These are phyloP conservation scores for Tetrahymena borealis DNA, from an alignment of 73 alveolate species.

Conservation along the genomic window DNA sequence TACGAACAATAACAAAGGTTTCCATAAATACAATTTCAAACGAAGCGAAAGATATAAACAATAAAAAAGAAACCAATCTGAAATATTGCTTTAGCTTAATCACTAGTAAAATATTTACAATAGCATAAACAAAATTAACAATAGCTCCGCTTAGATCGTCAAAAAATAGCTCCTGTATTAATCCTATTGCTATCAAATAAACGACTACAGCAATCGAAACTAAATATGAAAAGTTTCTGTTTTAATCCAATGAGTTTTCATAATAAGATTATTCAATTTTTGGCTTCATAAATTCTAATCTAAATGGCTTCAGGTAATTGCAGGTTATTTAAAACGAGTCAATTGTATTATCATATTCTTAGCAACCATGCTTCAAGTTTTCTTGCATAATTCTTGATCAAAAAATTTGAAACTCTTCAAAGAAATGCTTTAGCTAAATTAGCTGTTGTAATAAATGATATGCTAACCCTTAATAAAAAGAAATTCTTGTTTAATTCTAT, in stretches of 20 bases:
- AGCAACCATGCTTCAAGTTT: background rate
- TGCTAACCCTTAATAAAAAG: too few species aligned
- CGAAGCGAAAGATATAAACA: background rate
- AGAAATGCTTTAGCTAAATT: too few species aligned
- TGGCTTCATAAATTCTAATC: background rate
- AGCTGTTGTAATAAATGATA: too few species aligned
- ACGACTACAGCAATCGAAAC: background rate
- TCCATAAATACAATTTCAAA: background rate
- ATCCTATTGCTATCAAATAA: background rate
- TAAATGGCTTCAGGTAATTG: background rate
- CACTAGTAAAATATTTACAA: background rate
- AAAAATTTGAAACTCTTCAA: too few species aligned
- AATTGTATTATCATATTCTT: too few species aligned
- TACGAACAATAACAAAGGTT: background rate
- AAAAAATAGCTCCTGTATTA: background rate
- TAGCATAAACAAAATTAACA: background rate
- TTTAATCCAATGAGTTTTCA: background rate
- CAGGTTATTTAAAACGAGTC: too few species aligned
- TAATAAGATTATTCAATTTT: background rate
- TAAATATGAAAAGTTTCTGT: background rate
- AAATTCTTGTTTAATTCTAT: too few species aligned
- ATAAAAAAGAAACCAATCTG: background rate
- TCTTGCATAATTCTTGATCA: too few species aligned
- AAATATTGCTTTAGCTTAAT: background rate
- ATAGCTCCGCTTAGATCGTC: background rate